Conservation (phyloP, 306 rosid genomes). For the Fagus crenata region DNA sequence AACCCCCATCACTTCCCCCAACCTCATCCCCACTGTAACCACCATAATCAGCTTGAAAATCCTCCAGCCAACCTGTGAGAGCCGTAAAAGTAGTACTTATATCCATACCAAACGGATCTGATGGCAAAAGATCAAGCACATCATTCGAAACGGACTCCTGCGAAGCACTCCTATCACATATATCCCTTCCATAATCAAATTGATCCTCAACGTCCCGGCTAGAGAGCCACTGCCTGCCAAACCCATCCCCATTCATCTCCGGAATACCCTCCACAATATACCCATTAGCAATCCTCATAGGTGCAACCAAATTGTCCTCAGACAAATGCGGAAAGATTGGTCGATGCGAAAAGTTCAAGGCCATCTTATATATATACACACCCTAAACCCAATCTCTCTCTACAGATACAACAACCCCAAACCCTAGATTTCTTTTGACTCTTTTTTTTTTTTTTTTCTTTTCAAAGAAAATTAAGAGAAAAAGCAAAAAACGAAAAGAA, state of each 20-base stretch:
- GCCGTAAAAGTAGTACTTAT: constrained; percentile 69
- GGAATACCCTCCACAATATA: constrained; percentile 53
- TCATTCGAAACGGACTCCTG: constrained; percentile 69
- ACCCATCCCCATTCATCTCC: constrained; percentile 58
- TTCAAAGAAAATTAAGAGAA: not conserved
- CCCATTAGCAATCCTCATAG: constrained; percentile 66
- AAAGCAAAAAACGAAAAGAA: not conserved
- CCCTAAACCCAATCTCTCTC: constrained; percentile 24
- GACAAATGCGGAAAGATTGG: constrained; percentile 45
- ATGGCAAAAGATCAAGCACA: constrained; percentile 82
- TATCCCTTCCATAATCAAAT: constrained; percentile 65
- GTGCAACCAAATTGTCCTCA: constrained; percentile 48
- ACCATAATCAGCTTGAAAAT: constrained; percentile 64
- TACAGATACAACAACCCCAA: not conserved
- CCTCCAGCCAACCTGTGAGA: constrained; percentile 80
- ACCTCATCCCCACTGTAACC: constrained; percentile 47
- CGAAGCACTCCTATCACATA: constrained; percentile 50
- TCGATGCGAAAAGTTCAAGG: constrained; percentile 56
- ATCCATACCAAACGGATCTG: constrained; percentile 90
- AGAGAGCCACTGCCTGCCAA: constrained; percentile 51
- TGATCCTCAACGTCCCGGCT: constrained; percentile 51
- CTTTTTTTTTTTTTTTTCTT: not conserved
- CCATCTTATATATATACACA: constrained; percentile 33
- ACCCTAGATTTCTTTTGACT: constrained; percentile 20
- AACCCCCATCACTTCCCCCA: constrained; percentile 40